Evolutionary conservation across 2,329 filamentous ascomycete genomes (phyloP), one percentile per base, ranked within the genome.

Genomic region (Penicillium sp.): DNA sequence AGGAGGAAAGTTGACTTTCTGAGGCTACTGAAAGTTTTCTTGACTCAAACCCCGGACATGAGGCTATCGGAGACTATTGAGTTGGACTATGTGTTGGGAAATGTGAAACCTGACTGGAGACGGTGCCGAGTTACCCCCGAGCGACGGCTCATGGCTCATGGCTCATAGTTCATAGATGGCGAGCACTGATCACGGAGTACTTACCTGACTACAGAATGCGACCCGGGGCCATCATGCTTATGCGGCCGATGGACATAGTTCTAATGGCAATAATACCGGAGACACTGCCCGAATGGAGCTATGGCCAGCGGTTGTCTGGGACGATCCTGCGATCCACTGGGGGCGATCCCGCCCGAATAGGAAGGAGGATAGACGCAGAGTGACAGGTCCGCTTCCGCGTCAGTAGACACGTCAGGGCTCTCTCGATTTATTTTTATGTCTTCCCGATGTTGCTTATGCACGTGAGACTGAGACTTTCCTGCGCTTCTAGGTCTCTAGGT

Each of bases 261-360:
- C 36, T 6, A 18, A 39, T 39, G 16, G 45, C 42, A 45, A 43
- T 31, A 13, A 49, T 33, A 57, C 52, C 60, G 61, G 60, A 55
- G 54, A 34, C 26, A 57, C 44, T 52, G 26, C 57, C 58, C 46
- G 58, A 64, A 60, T 43, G 54, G 49, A 68, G 65, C 65, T 68
- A 64, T 66, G 65, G 56, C 65, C 65, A 66, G 56, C 57, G 47
- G 58, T 61, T 65, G 62, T 57, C 54, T 52, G 51, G 47, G 57
- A 56, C 48, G 51, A 61, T 57, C 53, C 38, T 31, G 44, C 23
- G 56, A 58, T 60, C 58, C 58, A 62, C 52, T 45, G 48, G 36
- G 57, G 57, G 51, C 50, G 58, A 59, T 59, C 49, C 15, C 13
- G 47, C 59, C 47, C 16, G 23, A 63, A 51, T 28, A 63, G 61